A percentile compares a stretch with the other conserved stretches of the same genome.
Evolutionary conservation across 352 stramenopile genomes (phyloP).

Genomic region (Globisporangium heterothallicum): DNA sequence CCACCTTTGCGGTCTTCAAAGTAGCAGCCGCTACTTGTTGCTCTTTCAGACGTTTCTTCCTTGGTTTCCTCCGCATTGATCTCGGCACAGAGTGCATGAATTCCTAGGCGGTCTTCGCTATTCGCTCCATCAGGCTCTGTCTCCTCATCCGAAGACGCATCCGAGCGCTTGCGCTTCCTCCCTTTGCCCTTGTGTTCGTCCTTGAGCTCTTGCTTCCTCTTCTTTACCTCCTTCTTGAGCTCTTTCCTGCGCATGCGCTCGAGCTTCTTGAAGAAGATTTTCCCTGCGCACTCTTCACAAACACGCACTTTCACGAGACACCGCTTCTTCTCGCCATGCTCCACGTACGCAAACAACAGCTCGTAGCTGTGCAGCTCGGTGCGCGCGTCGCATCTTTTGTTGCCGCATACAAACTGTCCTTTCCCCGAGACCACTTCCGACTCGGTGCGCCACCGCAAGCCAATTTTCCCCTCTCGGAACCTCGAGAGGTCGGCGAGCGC

Average conservation of each 20-base stretch:
- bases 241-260: constrained; percentile 15
- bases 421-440: constrained; percentile 69
- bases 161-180: background rate
- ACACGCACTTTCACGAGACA: constrained; percentile 79
- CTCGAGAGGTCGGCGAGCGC: constrained; percentile 66
- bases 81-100: constrained; percentile 1
- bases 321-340: constrained; percentile 54
- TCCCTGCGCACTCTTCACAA: constrained; percentile 52
- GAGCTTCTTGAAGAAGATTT: constrained; percentile 70
- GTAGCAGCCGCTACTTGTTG: constrained; percentile 15
- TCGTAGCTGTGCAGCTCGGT: constrained; percentile 62
- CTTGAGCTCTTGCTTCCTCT: background rate
- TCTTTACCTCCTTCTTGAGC: constrained; percentile 14
- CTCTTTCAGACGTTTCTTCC: constrained; percentile 9
- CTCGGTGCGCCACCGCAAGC: constrained; percentile 76
- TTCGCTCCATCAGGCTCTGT: background rate
- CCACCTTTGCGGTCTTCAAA: background rate
- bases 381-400: constrained; percentile 55
- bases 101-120: background rate
- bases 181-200: background rate
- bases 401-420: constrained; percentile 76
- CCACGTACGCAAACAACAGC: constrained; percentile 72
- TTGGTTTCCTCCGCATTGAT: constrained; percentile 5
- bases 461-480: constrained; percentile 60
- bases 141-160: background rate